phyloP scores from a whole-genome alignment of 768 basidiomycete genomes.

The Nevesoporus exiguus region DNA sequence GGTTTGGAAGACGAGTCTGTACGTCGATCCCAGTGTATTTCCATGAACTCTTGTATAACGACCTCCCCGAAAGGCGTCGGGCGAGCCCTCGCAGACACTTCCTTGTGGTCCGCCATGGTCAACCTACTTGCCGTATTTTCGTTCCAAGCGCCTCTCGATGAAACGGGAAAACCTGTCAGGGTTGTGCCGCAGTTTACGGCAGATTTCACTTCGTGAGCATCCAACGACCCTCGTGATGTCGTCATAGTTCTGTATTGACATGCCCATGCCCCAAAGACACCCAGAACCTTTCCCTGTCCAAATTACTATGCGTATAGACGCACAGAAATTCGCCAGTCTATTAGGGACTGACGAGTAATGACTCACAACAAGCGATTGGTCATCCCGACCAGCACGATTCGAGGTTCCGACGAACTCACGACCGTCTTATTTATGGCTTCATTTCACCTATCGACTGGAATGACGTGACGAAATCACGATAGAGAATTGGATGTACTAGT shows the following conservation, averaged over 20 bases:
- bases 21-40: not conserved
- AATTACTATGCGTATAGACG: not conserved
- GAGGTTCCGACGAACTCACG: not conserved
- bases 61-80: slow-evolving; percentile 4
- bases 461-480: not conserved
- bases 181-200: not conserved
- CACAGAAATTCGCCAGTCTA: not conserved
- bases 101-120: slow-evolving; percentile 1
- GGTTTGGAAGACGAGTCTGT: slow-evolving; percentile 8
- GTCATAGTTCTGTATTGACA: not conserved
- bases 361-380: not conserved
- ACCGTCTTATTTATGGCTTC: not conserved
- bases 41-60: not conserved
- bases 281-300: not conserved
- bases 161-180: not conserved
- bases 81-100: not conserved
- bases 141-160: slow-evolving; percentile 6
- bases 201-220: slow-evolving; percentile 5
- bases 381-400: not conserved
- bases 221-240: not conserved
- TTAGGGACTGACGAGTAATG: not conserved
- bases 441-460: not conserved
- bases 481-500: not conserved
- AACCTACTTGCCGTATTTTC: slow-evolving; percentile 6
- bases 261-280: not conserved